These are phyloP conservation scores for Fonsecaea pugnacius DNA, from an alignment of 2,329 filamentous ascomycete genomes.

Conservation along the genomic window DNA sequence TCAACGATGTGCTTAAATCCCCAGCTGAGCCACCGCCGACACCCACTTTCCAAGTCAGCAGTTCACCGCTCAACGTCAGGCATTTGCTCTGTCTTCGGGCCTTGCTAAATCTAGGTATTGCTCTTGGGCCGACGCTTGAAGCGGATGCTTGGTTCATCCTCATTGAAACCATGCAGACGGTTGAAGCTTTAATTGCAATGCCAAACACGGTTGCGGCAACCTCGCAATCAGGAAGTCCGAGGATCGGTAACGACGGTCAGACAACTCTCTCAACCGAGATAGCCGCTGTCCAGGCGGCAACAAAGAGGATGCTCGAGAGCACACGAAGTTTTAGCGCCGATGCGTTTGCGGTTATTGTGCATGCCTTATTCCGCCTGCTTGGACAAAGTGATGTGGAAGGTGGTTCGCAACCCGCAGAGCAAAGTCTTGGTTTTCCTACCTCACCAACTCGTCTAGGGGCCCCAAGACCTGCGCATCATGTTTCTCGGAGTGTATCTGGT, in stretches of 20 bases:
- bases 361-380: slow-evolving; percentile 32
- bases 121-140: slow-evolving; percentile 83
- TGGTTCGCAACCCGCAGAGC: slow-evolving; percentile 30
- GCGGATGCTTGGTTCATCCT: slow-evolving; percentile 82
- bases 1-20: slow-evolving; percentile 21
- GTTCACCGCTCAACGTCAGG: slow-evolving; percentile 73
- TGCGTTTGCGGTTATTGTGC: slow-evolving; percentile 71
- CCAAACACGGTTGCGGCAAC: slow-evolving; percentile 40
- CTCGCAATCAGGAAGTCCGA: slow-evolving; percentile 39
- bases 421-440: slow-evolving; percentile 43
- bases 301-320: slow-evolving; percentile 84
- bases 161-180: slow-evolving; percentile 88
- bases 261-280: slow-evolving; percentile 79
- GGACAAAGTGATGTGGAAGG: slow-evolving; percentile 49
- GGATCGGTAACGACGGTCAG: slow-evolving; percentile 41
- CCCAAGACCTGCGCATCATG: slow-evolving; percentile 43
- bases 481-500: slow-evolving; percentile 48
- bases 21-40: slow-evolving; percentile 26
- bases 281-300: slow-evolving; percentile 84
- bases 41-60: slow-evolving; percentile 47
- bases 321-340: slow-evolving; percentile 86
- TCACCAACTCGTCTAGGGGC: slow-evolving; percentile 43
- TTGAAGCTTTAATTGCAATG: slow-evolving; percentile 78
- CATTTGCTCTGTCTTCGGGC: slow-evolving; percentile 90
- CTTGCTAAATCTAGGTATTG: slow-evolving; percentile 92